Evolutionary conservation across 106 monocot genomes (phyloP).

Genomic region (Gastrodia elata): DNA sequence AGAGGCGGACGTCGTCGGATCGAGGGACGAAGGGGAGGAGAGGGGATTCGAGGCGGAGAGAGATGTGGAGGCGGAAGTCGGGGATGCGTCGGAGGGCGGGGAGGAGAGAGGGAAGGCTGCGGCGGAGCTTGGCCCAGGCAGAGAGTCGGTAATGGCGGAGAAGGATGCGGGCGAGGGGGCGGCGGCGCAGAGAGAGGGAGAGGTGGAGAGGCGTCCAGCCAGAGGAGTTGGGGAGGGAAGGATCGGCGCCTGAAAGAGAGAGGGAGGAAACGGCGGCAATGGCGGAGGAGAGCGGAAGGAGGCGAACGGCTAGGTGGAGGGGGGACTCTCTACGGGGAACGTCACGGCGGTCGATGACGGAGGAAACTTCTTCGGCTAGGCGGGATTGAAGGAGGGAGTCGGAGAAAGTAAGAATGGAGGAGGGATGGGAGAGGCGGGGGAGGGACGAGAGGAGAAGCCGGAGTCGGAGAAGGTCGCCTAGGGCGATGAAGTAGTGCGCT

Average conservation of each 20-base stretch:
- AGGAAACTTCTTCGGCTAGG: constrained; percentile 27
- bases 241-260: constrained; percentile 54
- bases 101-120: constrained; percentile 45
- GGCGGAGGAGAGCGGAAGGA: constrained; percentile 21
- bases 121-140: constrained; percentile 60
- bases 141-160: constrained; percentile 60
- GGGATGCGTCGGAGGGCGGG: constrained; percentile 31
- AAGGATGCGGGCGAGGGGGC: constrained; percentile 30
- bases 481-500: constrained; percentile 36
- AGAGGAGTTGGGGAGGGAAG: constrained; percentile 61
- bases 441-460: constrained; percentile 28
- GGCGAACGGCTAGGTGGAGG: constrained; percentile 77
- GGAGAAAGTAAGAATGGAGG: constrained; percentile 25
- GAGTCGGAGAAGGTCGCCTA: constrained; percentile 28
- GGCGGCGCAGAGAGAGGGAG: constrained; percentile 41
- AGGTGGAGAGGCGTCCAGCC: constrained; percentile 80
- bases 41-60: constrained; percentile 58
- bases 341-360: constrained; percentile 68
- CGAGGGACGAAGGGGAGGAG: constrained; percentile 49
- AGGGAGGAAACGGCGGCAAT: constrained; percentile 25
- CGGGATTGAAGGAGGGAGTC: constrained; percentile 26
- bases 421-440: constrained; percentile 42
- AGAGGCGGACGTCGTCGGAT: constrained; percentile 63
- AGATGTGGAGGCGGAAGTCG: constrained; percentile 69
- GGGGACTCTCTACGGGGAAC: constrained; percentile 59